Conservation (phyloP, 768 basidiomycete genomes). For the Lepiota brunneoincarnata region DNA sequence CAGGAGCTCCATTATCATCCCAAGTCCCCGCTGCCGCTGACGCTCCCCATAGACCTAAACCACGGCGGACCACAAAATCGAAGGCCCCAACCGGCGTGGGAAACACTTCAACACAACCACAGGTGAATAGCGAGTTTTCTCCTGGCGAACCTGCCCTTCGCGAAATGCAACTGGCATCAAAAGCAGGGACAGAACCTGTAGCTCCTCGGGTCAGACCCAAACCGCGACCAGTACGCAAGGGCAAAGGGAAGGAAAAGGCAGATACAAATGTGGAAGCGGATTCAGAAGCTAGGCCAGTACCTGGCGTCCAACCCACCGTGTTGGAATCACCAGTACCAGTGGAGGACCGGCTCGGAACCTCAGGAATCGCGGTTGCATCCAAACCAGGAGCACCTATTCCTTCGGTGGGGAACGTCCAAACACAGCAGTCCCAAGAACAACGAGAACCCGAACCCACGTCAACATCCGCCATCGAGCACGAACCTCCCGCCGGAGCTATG, state of each 20-base stretch:
- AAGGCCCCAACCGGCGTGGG: not conserved
- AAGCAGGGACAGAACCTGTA: not conserved
- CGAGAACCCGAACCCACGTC: too few species aligned
- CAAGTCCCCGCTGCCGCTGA: not conserved
- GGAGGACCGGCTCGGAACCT: too few species aligned
- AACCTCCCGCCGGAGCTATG: too few species aligned
- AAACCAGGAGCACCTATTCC: too few species aligned
- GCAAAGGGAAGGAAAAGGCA: constrained; percentile 19
- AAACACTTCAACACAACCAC: not conserved
- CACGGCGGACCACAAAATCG: not conserved
- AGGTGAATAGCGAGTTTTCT: too few species aligned
- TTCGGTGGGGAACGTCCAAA: too few species aligned
- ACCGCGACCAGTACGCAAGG: constrained; percentile 21
- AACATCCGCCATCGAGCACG: too few species aligned
- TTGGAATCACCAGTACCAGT: too few species aligned
- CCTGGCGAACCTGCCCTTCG: not conserved
- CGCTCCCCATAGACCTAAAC: not conserved
- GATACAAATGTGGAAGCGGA: not conserved
- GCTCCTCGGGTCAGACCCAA: constrained; percentile 19
- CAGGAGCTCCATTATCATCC: not conserved
- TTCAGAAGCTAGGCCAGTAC: too few species aligned
- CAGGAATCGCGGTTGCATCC: too few species aligned
- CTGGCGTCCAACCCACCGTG: too few species aligned
- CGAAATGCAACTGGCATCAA: not conserved
- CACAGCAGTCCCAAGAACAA: too few species aligned